Base-by-base conservation (phyloP, 1,284 basidiomycete species). In the Tilletia walkeri region DNA sequence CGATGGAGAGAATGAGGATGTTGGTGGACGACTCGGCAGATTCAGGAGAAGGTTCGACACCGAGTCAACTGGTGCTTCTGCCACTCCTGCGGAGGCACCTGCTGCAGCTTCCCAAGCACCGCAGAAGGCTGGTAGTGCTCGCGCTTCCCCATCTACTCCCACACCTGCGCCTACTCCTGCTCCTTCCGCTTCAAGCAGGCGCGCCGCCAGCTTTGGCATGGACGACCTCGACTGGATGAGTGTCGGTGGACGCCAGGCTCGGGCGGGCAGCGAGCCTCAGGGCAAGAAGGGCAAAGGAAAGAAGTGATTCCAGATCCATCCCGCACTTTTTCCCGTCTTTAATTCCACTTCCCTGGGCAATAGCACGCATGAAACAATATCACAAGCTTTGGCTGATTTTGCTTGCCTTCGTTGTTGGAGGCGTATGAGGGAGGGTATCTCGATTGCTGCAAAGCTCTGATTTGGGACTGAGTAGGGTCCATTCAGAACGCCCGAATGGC, bases 151-250 rank as follows among this genome's bases (percentile, higher is more conserved):
- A 10, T 14, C 41, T 7, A 14, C 41, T 45, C 14, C 41, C 41
- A 45, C 41, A 14, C 41, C 20, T 34, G n/a, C 53, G 7, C 20
- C 20, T 34, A 24, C 54, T 56, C 24, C 20, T 24, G 24, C 50
- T 53, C 9, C 54, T 1, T 30, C 24, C 24, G 34, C 54, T 34
- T 30, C 54, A 4, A 41, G 69, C 67, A 39, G 20, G 66, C 69
- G 68, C 34, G 53, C 66, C 30, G 73, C 78, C 24, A 67, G 67
- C 49, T 83, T 82, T 66, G 80, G 75, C n/a, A 75, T 77, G 69
- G 71, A 75, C 18, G 82, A 83, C 68, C 69, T 82, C 36, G 78
- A 75, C 68, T 83, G 82, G 82, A 83, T 83, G 82, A 80, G 76
- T 67, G 78, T 78, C 53, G 80, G 82, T 66, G 82, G 82, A 39